Percentiles rank a stretch among this genome's conserved stretches.
Evolutionary conservation across 2,329 filamentous ascomycete species (phyloP).

Genomic region (Leptographium flavum): DNA sequence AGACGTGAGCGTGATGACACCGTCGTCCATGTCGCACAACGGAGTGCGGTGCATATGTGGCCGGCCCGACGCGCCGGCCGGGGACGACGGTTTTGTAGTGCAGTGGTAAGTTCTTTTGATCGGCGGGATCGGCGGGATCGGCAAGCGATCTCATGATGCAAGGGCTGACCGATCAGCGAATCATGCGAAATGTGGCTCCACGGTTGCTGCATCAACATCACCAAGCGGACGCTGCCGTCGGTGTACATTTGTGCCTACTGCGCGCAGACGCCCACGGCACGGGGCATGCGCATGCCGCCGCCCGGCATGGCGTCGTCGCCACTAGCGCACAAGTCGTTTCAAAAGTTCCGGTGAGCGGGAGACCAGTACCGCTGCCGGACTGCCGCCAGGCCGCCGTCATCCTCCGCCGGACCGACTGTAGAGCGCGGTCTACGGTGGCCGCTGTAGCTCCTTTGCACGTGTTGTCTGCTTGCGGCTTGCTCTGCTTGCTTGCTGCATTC

Average conservation of each 20-base stretch:
- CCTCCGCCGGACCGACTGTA: no score
- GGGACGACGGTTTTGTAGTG: slow-evolving; percentile 41
- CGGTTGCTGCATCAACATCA: slow-evolving; percentile 47
- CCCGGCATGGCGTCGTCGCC: slow-evolving; percentile 22
- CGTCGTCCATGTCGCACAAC: slow-evolving; percentile 25
- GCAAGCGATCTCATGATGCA: no score
- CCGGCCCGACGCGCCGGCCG: slow-evolving; percentile 23
- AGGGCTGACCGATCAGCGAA: slow-evolving; percentile 29
- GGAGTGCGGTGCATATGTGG: slow-evolving; percentile 43
- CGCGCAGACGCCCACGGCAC: slow-evolving; percentile 41
- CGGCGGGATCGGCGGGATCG: no score
- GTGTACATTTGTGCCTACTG: slow-evolving; percentile 53
- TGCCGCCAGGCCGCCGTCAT: no score
- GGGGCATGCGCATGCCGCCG: slow-evolving; percentile 28
- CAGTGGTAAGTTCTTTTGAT: slow-evolving; percentile 48
- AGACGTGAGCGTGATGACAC: slow-evolving; percentile 32
- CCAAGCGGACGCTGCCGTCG: slow-evolving; percentile 37
- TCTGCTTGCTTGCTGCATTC: no score
- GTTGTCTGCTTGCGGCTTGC: no score
- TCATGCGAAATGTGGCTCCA: slow-evolving; percentile 53
- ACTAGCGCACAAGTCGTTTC: slow-evolving; percentile 29
- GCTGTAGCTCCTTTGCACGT: no score
- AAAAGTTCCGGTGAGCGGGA: slow-evolving; percentile 25
- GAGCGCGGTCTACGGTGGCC: no score
- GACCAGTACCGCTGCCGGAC: no score